Evolutionary conservation across 2,329 filamentous ascomycete genomes (phyloP).

Genomic region (Allantophomopsis lycopodina): DNA sequence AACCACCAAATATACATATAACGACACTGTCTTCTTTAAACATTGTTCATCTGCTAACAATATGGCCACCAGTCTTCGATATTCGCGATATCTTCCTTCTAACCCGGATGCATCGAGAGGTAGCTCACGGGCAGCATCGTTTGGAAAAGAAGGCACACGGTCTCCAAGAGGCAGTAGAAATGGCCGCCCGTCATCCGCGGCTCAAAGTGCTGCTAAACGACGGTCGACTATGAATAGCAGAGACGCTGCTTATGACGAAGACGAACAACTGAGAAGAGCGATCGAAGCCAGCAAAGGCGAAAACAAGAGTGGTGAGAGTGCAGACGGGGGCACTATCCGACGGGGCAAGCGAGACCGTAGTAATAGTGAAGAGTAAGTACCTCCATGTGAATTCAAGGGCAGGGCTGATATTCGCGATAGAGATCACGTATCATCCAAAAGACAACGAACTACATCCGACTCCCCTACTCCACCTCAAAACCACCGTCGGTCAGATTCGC

Average conservation of each 20-base stretch:
- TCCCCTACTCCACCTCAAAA: constrained; percentile 48
- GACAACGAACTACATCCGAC: constrained; percentile 70
- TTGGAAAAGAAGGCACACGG: constrained; percentile 46
- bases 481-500: constrained; percentile 28
- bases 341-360: constrained; percentile 76
- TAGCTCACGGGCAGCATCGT: constrained; percentile 48
- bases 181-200: constrained; percentile 30
- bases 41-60: constrained; percentile 20
- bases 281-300: constrained; percentile 94
- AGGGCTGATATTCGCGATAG: constrained; percentile 29
- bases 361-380: constrained; percentile 82
- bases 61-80: constrained; percentile 39
- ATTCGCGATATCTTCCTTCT: constrained; percentile 51
- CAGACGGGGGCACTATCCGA: constrained; percentile 38
- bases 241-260: constrained; percentile 89
- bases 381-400: constrained; percentile 1
- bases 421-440: constrained; percentile 58
- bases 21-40: too few relatives aligned
- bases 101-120: constrained; percentile 36
- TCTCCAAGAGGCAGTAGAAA: constrained; percentile 42
- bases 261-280: constrained; percentile 74
- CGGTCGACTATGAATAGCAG: constrained; percentile 96
- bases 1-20: too few relatives aligned
- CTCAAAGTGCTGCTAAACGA: constrained; percentile 45
- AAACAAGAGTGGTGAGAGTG: constrained; percentile 16